Base-by-base conservation (phyloP, 2,329 filamentous ascomycete species). In the Xenoacremonium recifei region DNA sequence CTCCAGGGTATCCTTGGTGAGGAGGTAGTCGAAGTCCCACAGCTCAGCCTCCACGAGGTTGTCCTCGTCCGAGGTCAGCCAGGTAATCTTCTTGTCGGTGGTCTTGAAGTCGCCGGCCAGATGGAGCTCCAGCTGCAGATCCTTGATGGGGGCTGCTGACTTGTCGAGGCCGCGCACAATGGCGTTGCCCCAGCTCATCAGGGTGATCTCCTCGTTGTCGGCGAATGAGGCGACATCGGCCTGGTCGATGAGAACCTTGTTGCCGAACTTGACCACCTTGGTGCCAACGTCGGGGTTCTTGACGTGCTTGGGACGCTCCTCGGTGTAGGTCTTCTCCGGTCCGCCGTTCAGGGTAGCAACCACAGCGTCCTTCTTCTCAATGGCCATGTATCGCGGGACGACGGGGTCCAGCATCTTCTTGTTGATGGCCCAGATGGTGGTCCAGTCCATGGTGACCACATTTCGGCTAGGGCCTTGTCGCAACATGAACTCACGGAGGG, bases 101-200 rank as follows among this genome's bases (percentile, higher is more conserved):
- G 88, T 85, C 76, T 95, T 96, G 66, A 97, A 88, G 64, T 97
- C 92, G 42, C 92, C 91, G 57, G 87, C 82, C 37, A 96, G 80
- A 67, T 97, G 86, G n/a, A 96, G 80, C 68, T 96, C 89, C 40
- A 93, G 75, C 44, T 87, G 85, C 29, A 96, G 75, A 25, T 70
- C 73, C 11, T 82, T 85, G 57, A 96, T 82, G 35, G 79, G 72
- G 10, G 39, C 41, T 12, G 73, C 73, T 15, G 68, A 66, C 21
- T 70, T 67, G 35, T 79, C 73, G 48, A 89, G 80, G 45, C 82
- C 80, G 41, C 83, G 80, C 18, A 93, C 86, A 52, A 90, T 80
- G 11, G 87, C 89, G 59, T 95, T 95, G 55, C 92, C 93, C 92
- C 92, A 97, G 65, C 87, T 87, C 92, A 96, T 96, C 31, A 96